A percentile compares a stretch with the other conserved stretches of the same genome.
These are phyloP conservation scores for Xerocomus nothofagi DNA, from an alignment of 1,284 basidiomycete species.

Conservation along the genomic window DNA sequence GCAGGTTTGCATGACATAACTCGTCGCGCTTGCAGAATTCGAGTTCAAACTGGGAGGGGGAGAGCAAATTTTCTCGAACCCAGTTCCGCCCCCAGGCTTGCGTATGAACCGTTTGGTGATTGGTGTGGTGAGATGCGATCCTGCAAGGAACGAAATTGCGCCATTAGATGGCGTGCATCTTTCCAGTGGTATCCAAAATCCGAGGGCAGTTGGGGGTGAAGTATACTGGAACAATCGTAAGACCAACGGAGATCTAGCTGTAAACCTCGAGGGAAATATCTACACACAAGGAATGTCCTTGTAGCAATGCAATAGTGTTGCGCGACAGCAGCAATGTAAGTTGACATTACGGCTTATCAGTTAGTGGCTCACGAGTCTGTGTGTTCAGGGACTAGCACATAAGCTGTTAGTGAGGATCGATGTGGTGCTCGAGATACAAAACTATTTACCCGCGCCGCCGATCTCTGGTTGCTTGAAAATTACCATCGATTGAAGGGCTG, in stretches of 20 bases:
- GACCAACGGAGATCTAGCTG: not conserved
- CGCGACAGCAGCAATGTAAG: conserved; percentile 8
- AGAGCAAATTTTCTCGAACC: conserved; percentile 64
- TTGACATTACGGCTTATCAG: not conserved
- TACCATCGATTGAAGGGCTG: conserved; percentile 93
- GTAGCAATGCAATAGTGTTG: not conserved
- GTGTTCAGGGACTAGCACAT: conserved; percentile 64
- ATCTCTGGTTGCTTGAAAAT: conserved; percentile 90
- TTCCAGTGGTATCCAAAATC: conserved; percentile 96
- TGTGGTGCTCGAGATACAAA: not conserved
- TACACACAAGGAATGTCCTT: conserved; percentile 72
- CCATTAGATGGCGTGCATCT: conserved; percentile 83
- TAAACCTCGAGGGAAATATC: conserved; percentile 1
- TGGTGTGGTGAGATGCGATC: conserved; percentile 76
- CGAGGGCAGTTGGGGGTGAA: conserved; percentile 85
- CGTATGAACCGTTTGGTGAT: conserved; percentile 85
- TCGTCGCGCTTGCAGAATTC: conserved; percentile 22
- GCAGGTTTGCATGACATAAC: conserved; percentile 74
- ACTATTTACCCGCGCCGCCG: conserved; percentile 75
- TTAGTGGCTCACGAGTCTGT: conserved; percentile 71
- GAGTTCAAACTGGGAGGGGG: conserved; percentile 34
- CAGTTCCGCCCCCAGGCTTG: conserved; percentile 69
- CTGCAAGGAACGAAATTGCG: conserved; percentile 88
- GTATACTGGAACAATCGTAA: conserved; percentile 66
- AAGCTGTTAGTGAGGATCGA: conserved; percentile 3